phyloP scores from a whole-genome alignment of 495 filamentous ascomycete species.

The Immersiella caudata region DNA sequence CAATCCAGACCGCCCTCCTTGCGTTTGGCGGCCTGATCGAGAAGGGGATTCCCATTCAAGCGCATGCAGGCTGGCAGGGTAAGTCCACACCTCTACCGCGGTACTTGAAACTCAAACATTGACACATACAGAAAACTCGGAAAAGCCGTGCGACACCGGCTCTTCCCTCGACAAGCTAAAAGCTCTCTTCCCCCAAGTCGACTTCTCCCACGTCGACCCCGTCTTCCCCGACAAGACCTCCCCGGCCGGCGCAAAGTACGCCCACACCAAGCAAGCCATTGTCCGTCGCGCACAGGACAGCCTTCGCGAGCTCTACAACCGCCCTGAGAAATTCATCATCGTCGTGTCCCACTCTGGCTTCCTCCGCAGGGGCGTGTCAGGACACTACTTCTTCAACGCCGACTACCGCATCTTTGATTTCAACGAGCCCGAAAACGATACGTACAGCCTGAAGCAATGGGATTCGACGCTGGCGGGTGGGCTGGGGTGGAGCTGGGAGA shows the following conservation, averaged over 20 bases:
- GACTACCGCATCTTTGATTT: constrained; percentile 67
- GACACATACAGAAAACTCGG: constrained; percentile 53
- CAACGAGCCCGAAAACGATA: constrained; percentile 35
- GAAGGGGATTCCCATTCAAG: constrained; percentile 53
- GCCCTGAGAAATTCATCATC: constrained; percentile 62
- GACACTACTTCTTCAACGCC: constrained; percentile 57
- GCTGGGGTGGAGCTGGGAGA: constrained; percentile 27
- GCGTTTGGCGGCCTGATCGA: constrained; percentile 56
- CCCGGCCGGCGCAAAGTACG: constrained; percentile 44
- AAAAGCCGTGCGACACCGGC: constrained; percentile 61
- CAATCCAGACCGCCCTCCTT: constrained; percentile 58
- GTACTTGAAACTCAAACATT: not conserved
- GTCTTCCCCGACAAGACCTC: constrained; percentile 60
- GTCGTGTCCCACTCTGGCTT: constrained; percentile 65
- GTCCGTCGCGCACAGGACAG: constrained; percentile 50
- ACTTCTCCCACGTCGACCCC: constrained; percentile 57
- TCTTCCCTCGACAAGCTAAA: constrained; percentile 44
- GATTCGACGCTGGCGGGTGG: constrained; percentile 22
- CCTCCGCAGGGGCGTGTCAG: constrained; percentile 50
- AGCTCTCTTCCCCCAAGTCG: constrained; percentile 54
- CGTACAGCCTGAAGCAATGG: constrained; percentile 43
- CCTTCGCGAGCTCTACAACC: constrained; percentile 50
- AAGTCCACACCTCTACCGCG: not conserved
- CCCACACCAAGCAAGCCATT: constrained; percentile 50
- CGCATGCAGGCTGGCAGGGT: constrained; percentile 59